Percentiles rank a stretch among this genome's conserved stretches.
Conservation (phyloP, 164 flowering plant species). For the Santalum album region DNA sequence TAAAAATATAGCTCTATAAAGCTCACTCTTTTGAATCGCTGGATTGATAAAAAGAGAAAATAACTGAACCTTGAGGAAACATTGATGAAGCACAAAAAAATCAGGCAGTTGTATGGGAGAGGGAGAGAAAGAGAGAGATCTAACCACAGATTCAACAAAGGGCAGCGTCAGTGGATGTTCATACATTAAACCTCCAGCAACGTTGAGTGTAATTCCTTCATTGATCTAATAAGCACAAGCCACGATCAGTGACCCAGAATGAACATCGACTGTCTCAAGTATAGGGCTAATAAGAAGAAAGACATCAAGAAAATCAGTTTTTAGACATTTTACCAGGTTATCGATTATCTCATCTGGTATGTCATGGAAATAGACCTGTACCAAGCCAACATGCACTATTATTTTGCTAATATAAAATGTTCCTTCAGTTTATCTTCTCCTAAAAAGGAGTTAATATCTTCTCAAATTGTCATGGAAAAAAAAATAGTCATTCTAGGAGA, state of each 20-base stretch:
- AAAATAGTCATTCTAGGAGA: too few species aligned
- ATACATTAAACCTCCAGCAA: constrained; percentile 80
- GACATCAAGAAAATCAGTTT: background rate
- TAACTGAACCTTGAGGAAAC: background rate
- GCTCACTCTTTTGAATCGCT: too few species aligned
- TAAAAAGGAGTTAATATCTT: too few species aligned
- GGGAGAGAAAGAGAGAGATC: constrained; percentile 11
- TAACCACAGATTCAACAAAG: constrained; percentile 50
- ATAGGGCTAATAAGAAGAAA: background rate
- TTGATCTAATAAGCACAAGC: constrained; percentile 36
- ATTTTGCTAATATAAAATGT: too few species aligned
- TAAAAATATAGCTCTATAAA: too few species aligned
- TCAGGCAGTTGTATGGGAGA: too few species aligned
- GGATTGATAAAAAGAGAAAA: background rate
- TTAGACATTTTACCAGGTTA: constrained; percentile 23
- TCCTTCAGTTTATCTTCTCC: too few species aligned
- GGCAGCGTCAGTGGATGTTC: constrained; percentile 71
- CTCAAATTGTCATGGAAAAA: too few species aligned
- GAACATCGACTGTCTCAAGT: background rate
- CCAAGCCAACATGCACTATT: background rate
- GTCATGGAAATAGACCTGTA: constrained; percentile 41
- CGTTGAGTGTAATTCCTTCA: constrained; percentile 62
- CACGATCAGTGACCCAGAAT: background rate
- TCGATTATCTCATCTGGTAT: constrained; percentile 39
- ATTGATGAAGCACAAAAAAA: too few species aligned